Base-by-base conservation (phyloP, 2,329 filamentous ascomycete genomes). In the Aciculosporium take region DNA sequence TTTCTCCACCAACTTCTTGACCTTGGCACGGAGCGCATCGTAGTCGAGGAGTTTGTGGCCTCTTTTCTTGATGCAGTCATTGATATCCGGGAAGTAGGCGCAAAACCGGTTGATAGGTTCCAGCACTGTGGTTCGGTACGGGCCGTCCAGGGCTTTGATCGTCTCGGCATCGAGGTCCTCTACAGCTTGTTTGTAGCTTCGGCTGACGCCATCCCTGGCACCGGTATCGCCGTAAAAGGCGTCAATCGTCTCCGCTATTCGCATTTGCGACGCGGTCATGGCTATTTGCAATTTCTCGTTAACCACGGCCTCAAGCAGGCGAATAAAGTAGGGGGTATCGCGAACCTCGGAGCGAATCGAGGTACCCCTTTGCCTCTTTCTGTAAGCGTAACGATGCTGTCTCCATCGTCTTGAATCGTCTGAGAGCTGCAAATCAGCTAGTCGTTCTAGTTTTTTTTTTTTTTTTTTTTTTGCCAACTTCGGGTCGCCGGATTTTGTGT, bases 231-330 rank as follows among this genome's bases (percentile, higher is more conserved):
- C 91, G 66, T 98, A 98, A 64, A 98, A 98, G 31, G 91, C 91
- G 65, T 98, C 91, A 63, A 98, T 98, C 17, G 91, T 98, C 64
- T 98, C 91, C 49, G 91, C 91, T 61, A 98, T 96, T 57, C 89
- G 82, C 89, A 98, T 96, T 66, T 98, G 91, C 41, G 88, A 95
- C 40, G 91, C 89, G 13, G 91, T 98, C 91, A 98, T 98, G 51
- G 91, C 89, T 87, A 50, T 24, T 23, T 17, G 13, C 17, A 20
- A 27, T 18, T 10, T 7, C 7, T 7, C 21, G 13, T 37, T 44
- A 40, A 29, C 21, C 13, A n/a, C 23, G 8, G 28, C n/a, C 17
- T 4, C 4, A 6, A 15, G 8, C 12, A n/a, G 9, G n/a, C 21
- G 32, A 23, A 21, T 13, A 18, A 17, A 6, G 15, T 35, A 28